A percentile compares a stretch with the other conserved stretches of the same genome.
phyloP scores from a whole-genome alignment of 768 basidiomycete species.

The Rickenella mellea region DNA sequence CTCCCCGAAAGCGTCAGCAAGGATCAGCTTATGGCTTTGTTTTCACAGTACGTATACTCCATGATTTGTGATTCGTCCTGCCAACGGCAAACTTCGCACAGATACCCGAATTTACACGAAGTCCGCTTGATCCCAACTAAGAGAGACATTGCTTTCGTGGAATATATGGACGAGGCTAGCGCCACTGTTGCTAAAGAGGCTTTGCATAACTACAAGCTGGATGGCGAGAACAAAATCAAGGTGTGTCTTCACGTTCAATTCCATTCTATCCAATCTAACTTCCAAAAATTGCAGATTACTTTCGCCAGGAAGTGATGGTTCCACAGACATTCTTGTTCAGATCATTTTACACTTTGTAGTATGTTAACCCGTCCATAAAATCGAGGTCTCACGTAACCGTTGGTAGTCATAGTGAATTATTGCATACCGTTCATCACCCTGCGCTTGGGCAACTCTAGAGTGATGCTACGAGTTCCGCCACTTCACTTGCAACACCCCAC shows the following conservation, averaged over 20 bases:
- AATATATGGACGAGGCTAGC: conserved; percentile 88
- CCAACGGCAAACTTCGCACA: no score
- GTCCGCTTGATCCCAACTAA: conserved; percentile 98
- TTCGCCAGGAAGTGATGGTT: conserved; percentile 57
- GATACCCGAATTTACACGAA: conserved; percentile 93
- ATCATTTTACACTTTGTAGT: not conserved
- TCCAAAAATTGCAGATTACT: conserved; percentile 41
- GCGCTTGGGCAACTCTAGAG: no score
- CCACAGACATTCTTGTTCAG: not conserved
- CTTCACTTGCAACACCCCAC: conserved; percentile 35
- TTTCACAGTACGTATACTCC: conserved; percentile 64
- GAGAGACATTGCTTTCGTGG: conserved; percentile 97
- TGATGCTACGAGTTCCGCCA: conserved; percentile 12
- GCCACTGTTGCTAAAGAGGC: conserved; percentile 91
- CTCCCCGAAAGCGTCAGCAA: conserved; percentile 89
- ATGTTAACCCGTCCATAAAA: no score
- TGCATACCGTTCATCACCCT: no score
- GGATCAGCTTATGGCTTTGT: conserved; percentile 82
- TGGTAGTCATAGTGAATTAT: no score
- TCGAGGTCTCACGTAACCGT: no score
- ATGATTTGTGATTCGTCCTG: conserved; percentile 5
- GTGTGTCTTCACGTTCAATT: conserved; percentile 25
- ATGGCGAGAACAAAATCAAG: conserved; percentile 98
- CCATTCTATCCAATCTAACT: conserved; percentile 1
- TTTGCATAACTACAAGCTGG: conserved; percentile 94